phyloP scores from a whole-genome alignment of 306 rosid species.

The Acacia melanoxylon region DNA sequence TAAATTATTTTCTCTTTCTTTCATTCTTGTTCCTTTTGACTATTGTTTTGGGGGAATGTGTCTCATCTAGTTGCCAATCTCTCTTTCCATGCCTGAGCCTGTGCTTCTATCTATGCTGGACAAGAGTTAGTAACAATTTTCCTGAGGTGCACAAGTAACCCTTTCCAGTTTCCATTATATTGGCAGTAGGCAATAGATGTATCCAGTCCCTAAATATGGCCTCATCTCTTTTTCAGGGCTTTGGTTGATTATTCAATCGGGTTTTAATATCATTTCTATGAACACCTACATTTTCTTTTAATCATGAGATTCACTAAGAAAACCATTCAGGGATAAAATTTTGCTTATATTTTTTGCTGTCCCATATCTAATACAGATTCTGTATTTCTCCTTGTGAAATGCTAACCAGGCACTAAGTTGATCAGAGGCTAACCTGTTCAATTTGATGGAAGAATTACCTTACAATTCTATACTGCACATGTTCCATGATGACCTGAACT shows the following conservation, averaged over 20 bases:
- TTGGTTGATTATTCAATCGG: not conserved
- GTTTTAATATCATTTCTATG: not conserved
- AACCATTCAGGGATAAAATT: not conserved
- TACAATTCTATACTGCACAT: not conserved
- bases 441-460: slow-evolving; percentile 18
- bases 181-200: not conserved
- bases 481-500: slow-evolving; percentile 10
- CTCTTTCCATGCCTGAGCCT: not conserved
- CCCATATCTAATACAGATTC: not conserved
- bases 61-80: slow-evolving; percentile 16
- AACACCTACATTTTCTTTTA: not conserved
- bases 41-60: not conserved
- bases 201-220: not conserved
- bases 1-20: not conserved
- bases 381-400: slow-evolving; percentile 1
- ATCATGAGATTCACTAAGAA: not conserved
- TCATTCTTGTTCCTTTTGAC: not conserved
- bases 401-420: slow-evolving; percentile 46
- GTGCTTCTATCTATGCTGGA: not conserved
- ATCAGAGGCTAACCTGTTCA: slow-evolving; percentile 40
- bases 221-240: not conserved
- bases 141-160: not conserved
- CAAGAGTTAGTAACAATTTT: slow-evolving; percentile 8
- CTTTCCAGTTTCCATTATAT: slow-evolving; percentile 4
- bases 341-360: not conserved